Evolutionary conservation across 805 yeast genomes (phyloP).

Genomic region (Hanseniaspora valbyensis): DNA sequence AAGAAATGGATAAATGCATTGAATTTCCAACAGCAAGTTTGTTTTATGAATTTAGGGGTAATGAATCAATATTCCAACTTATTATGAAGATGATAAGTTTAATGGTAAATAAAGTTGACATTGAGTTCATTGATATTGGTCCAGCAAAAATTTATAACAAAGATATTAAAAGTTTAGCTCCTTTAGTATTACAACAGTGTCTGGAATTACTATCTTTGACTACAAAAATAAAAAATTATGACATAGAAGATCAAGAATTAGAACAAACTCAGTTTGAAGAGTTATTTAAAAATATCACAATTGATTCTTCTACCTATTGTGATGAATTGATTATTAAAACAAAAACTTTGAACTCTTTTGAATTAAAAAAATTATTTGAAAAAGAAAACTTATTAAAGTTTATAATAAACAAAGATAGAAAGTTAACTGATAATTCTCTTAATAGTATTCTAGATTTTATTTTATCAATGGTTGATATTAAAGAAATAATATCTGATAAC

Average conservation of each 20-base stretch:
- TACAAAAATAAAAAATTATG: background rate
- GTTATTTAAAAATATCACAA: background rate
- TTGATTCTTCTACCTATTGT: background rate
- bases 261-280: background rate
- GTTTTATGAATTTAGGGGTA: constrained; percentile 1
- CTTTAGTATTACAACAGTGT: background rate
- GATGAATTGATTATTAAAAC: background rate
- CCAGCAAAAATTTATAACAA: background rate
- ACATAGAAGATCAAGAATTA: too few species aligned
- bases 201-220: background rate
- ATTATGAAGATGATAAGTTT: background rate
- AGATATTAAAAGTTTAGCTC: background rate
- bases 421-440: background rate
- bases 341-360: background rate
- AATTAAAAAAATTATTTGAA: background rate
- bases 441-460: background rate
- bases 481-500: background rate
- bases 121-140: background rate
- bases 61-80: background rate
- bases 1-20: background rate
- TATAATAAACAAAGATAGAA: background rate
- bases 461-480: background rate
- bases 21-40: constrained; percentile 4
- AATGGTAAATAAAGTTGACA: background rate
- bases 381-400: background rate